Evolutionary conservation across 2,329 filamentous ascomycete genomes (phyloP).

Genomic region (Talaromyces marneffei): DNA sequence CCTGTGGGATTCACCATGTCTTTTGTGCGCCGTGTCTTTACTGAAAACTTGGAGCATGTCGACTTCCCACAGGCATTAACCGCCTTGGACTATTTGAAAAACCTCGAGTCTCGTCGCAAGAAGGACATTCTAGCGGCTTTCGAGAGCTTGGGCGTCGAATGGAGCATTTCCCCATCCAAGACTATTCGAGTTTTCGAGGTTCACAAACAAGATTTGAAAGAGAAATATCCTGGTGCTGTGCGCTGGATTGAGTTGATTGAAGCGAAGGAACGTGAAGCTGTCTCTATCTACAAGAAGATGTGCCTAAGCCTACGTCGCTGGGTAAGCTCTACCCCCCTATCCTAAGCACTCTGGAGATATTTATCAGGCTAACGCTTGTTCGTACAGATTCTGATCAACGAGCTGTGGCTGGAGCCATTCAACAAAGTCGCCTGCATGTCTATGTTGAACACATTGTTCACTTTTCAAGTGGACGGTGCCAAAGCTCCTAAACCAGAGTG

Average conservation of each 20-base stretch:
- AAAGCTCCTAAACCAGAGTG: conserved; percentile 38
- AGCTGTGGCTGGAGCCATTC: conserved; percentile 56
- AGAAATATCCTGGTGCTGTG: conserved; percentile 50
- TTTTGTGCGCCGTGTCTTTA: conserved; percentile 57
- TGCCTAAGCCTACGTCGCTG: conserved; percentile 59
- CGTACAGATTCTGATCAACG: conserved; percentile 54
- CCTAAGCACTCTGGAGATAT: too few species aligned
- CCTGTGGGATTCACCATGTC: conserved; percentile 58
- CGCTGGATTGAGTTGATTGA: conserved; percentile 51
- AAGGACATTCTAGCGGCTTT: conserved; percentile 54
- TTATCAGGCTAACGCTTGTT: conserved; percentile 7
- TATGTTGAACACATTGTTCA: conserved; percentile 63
- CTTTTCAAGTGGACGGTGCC: conserved; percentile 46
- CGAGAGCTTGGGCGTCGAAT: conserved; percentile 45
- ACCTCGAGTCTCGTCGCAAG: conserved; percentile 55
- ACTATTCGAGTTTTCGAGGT: conserved; percentile 42
- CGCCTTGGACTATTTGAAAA: conserved; percentile 60
- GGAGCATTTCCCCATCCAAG: not conserved
- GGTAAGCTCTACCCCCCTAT: conserved; percentile 40
- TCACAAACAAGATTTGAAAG: conserved; percentile 45
- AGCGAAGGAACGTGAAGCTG: conserved; percentile 47
- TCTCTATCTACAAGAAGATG: conserved; percentile 55
- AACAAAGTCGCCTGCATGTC: conserved; percentile 62
- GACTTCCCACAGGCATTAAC: conserved; percentile 62
- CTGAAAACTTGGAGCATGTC: conserved; percentile 50